Evolutionary conservation across 2,329 filamentous ascomycete genomes (phyloP).

Genomic region (Diplodia sapinea): DNA sequence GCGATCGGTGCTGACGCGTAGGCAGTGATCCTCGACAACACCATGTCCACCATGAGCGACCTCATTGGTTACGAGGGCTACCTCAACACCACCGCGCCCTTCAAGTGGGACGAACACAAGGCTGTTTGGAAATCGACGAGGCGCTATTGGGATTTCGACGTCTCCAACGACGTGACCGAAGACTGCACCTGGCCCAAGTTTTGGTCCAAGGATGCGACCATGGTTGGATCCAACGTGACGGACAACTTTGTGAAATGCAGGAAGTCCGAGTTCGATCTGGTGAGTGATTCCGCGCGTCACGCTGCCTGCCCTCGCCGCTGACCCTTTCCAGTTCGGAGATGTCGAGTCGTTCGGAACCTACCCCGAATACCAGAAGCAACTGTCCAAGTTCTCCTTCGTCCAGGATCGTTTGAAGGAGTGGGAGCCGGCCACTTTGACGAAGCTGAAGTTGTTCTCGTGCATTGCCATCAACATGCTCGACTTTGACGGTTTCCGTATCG

Average conservation of each 20-base stretch:
- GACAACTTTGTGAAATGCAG: conserved; percentile 53
- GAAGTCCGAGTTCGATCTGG: conserved; percentile 65
- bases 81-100: conserved; percentile 62
- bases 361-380: conserved; percentile 65
- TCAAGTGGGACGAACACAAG: conserved; percentile 58
- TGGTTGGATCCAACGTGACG: conserved; percentile 21
- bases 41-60: conserved; percentile 68
- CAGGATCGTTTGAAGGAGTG: conserved; percentile 71
- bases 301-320: conserved; percentile 11
- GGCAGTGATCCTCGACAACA: conserved; percentile 66
- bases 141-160: conserved; percentile 64
- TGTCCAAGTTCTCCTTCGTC: conserved; percentile 70
- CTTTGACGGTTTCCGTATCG: conserved; percentile 70
- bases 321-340: conserved; percentile 61
- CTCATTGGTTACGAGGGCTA: conserved; percentile 67
- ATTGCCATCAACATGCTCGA: conserved; percentile 68
- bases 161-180: conserved; percentile 55
- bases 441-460: conserved; percentile 67
- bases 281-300: conserved; percentile 15
- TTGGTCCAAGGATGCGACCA: conserved; percentile 60
- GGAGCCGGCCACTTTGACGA: conserved; percentile 62
- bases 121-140: conserved; percentile 62
- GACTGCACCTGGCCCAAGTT: conserved; percentile 66
- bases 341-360: conserved; percentile 50
- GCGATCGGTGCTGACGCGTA: conserved; percentile 16